A percentile compares a stretch with the other conserved stretches of the same genome.
Conservation (phyloP, 2,329 filamentous ascomycete genomes). For the Ophiognomonia clavigignenti-juglandacearum region DNA sequence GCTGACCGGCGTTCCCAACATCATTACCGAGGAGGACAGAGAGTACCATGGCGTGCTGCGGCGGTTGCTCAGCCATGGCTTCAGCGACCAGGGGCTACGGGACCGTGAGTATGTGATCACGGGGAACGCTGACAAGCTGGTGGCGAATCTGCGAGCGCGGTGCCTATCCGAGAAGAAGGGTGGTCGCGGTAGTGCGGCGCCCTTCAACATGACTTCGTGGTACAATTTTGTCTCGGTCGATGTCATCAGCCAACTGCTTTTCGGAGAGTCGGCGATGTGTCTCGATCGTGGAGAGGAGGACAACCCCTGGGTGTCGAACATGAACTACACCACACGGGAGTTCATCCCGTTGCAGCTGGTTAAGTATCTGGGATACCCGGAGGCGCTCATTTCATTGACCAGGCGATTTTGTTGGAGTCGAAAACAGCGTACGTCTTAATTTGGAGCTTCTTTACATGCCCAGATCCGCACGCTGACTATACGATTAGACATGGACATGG, state of each 20-base stretch:
- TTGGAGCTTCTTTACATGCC: not conserved
- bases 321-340: constrained; percentile 15
- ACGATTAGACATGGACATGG: not conserved
- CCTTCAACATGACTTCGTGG: constrained; percentile 18
- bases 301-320: constrained; percentile 17
- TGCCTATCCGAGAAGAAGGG: constrained; percentile 6
- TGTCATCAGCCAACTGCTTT: constrained; percentile 21
- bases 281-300: constrained; percentile 18
- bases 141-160: constrained; percentile 10
- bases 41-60: constrained; percentile 16
- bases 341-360: constrained; percentile 1
- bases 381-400: not conserved
- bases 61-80: constrained; percentile 17
- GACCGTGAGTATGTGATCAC: constrained; percentile 16
- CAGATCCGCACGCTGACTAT: not conserved
- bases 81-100: constrained; percentile 17
- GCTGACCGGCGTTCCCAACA: not conserved
- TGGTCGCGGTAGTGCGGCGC: not conserved
- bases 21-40: constrained; percentile 9
- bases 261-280: constrained; percentile 22
- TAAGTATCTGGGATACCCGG: not conserved
- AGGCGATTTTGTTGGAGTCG: not conserved
- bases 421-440: constrained; percentile 1
- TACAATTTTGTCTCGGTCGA: constrained; percentile 22
- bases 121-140: constrained; percentile 15